phyloP scores from a whole-genome alignment of 257 asterid genomes.

The Gardenia jasminoides region DNA sequence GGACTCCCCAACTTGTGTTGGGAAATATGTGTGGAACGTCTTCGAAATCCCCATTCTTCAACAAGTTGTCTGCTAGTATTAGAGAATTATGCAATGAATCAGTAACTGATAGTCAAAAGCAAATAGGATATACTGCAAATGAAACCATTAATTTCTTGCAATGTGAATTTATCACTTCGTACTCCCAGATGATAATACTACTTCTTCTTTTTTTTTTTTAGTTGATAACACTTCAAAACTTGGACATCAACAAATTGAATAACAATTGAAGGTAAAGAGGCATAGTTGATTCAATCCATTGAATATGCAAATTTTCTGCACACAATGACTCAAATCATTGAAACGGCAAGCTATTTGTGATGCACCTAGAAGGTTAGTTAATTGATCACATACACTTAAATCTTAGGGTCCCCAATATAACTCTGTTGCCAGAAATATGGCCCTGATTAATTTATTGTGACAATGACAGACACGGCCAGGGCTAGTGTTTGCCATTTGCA shows the following conservation, averaged over 20 bases:
- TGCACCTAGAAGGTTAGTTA: background rate
- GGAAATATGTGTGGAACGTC: constrained; percentile 91
- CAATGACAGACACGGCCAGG: background rate
- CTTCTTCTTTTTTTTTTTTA: too few relatives aligned
- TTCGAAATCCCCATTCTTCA: constrained; percentile 84
- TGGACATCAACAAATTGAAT: background rate
- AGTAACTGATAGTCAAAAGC: background rate
- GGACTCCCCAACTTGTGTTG: constrained; percentile 93
- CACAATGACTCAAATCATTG: background rate
- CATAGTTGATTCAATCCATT: background rate
- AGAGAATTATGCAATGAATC: background rate
- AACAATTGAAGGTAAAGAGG: background rate
- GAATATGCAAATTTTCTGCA: background rate
- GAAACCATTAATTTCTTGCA: background rate
- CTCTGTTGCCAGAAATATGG: background rate
- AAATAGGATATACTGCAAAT: background rate
- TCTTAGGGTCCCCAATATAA: background rate
- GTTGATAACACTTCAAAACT: background rate
- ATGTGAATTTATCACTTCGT: constrained; percentile 11
- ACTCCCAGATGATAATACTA: background rate
- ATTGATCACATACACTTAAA: background rate
- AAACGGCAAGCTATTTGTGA: background rate
- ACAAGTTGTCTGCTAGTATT: constrained; percentile 55
- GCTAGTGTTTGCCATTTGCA: background rate
- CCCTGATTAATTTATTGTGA: background rate